Conservation (phyloP, 2,329 filamentous ascomycete species). For the Claviceps sp. region DNA sequence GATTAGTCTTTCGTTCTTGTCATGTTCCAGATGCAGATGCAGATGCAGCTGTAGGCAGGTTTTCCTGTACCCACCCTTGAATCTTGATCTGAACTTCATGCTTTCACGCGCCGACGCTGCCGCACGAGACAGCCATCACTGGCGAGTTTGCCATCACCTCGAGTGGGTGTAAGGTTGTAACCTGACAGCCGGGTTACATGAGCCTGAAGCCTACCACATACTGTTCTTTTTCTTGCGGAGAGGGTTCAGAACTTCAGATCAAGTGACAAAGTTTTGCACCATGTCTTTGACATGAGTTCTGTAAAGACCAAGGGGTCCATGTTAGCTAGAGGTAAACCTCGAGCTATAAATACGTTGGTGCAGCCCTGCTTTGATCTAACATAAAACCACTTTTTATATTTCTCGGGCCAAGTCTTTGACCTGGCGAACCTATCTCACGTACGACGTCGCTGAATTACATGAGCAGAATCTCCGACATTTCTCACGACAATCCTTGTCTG, state of each 20-base stretch:
- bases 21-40: neutral
- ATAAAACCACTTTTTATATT: neutral
- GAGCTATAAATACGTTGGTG: conserved; percentile 1
- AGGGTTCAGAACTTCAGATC: neutral
- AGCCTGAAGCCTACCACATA: neutral
- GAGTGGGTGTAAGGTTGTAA: neutral
- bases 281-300: neutral
- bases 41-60: neutral
- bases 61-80: neutral
- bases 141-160: conserved; percentile 1
- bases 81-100: conserved; percentile 1
- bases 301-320: neutral
- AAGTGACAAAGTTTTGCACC: neutral
- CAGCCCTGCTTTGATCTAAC: neutral
- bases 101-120: conserved; percentile 1
- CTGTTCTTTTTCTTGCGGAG: neutral
- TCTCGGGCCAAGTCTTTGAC: neutral
- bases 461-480: neutral
- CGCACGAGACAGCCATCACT: conserved; percentile 6
- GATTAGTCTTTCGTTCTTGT: neutral
- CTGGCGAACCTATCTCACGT: neutral
- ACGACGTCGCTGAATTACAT: neutral
- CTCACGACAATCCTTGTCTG: neutral
- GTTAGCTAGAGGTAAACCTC: neutral
- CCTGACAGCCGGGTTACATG: neutral